phyloP scores from a whole-genome alignment of 345 rosid genomes.

The Alliaria petiolata region DNA sequence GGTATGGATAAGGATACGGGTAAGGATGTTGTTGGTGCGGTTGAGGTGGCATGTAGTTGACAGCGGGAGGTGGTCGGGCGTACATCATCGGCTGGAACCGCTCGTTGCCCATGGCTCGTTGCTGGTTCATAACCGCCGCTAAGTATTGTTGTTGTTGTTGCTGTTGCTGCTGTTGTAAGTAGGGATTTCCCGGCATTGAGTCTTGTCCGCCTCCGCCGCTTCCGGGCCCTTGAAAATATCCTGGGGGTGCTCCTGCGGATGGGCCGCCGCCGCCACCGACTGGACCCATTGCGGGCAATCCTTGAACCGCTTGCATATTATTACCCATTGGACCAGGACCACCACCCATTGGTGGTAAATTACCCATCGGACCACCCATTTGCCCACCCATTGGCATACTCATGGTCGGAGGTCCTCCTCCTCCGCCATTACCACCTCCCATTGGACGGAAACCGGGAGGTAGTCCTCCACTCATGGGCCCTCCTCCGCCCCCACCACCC shows the following conservation, averaged over 20 bases:
- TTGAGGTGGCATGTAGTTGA: conserved; percentile 72
- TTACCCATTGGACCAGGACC: conserved; percentile 36
- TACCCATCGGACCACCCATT: conserved; percentile 47
- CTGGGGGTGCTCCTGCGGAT: conserved; percentile 37
- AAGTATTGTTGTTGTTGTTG: conserved; percentile 60
- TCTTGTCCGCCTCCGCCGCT: conserved; percentile 61
- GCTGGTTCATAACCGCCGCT: conserved; percentile 42
- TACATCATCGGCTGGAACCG: conserved; percentile 95
- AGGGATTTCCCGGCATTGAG: conserved; percentile 65
- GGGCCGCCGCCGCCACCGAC: conserved; percentile 35
- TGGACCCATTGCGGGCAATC: conserved; percentile 65
- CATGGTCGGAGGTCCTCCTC: conserved; percentile 34
- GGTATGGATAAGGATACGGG: conserved; percentile 38
- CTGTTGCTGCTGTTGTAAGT: conserved; percentile 51
- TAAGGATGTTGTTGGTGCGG: conserved; percentile 39
- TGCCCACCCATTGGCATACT: conserved; percentile 39
- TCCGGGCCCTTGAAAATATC: conserved; percentile 65
- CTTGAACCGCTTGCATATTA: conserved; percentile 64
- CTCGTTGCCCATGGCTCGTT: conserved; percentile 51
- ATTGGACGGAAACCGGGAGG: conserved; percentile 27
- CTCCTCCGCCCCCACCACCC: conserved; percentile 37
- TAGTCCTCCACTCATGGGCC: conserved; percentile 39
- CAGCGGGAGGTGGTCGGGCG: conserved; percentile 79
- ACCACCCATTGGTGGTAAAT: conserved; percentile 34
- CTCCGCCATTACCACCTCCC: conserved; percentile 36